Conservation (phyloP, 139 green algal genomes). For the Pycnococcus provasolii region DNA sequence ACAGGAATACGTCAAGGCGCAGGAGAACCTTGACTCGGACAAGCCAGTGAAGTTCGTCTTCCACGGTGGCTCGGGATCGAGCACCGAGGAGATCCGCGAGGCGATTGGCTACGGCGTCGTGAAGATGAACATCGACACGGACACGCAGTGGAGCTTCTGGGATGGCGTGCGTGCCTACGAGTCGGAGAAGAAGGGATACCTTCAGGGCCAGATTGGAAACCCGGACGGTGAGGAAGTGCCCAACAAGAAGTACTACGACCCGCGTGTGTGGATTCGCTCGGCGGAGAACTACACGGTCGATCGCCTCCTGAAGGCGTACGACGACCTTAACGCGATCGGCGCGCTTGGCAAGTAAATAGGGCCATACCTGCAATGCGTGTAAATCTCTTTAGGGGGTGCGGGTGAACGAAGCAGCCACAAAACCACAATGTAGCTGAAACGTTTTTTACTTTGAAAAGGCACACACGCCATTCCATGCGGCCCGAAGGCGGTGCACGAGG, state of each 20-base stretch:
- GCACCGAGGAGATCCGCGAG: slow-evolving; percentile 31
- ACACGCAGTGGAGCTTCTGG: slow-evolving; percentile 40
- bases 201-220: slow-evolving; percentile 39
- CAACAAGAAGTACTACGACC: slow-evolving; percentile 46
- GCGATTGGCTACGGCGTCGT: slow-evolving; percentile 37
- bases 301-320: slow-evolving; percentile 22
- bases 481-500: no score
- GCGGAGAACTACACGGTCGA: slow-evolving; percentile 21
- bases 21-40: slow-evolving; percentile 21
- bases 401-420: no score
- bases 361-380: no score
- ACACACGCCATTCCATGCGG: no score
- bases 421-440: no score
- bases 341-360: slow-evolving; percentile 23
- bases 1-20: slow-evolving; percentile 31
- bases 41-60: slow-evolving; percentile 41
- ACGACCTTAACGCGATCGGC: slow-evolving; percentile 27
- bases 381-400: no score
- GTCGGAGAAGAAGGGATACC: slow-evolving; percentile 20
- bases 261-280: slow-evolving; percentile 25
- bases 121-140: slow-evolving; percentile 45
- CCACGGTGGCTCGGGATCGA: slow-evolving; percentile 37
- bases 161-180: slow-evolving; percentile 31
- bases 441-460: no score
- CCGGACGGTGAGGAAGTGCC: slow-evolving; percentile 35